Conservation (phyloP, 352 stramenopile genomes). For the Phytophthora cryptogea region DNA sequence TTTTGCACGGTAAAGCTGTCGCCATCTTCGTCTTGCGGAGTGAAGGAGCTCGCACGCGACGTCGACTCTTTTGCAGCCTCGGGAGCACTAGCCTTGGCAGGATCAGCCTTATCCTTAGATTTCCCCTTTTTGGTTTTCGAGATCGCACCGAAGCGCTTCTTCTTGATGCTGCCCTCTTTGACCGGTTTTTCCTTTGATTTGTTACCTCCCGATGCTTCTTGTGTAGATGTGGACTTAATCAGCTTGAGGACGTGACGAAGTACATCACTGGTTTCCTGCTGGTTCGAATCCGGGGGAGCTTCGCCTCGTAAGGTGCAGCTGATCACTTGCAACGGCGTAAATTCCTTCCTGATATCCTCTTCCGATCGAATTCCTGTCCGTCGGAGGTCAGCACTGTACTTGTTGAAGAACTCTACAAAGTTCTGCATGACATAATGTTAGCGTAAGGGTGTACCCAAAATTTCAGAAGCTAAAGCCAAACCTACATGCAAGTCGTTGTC, state of each 20-base stretch:
- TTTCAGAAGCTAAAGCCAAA: background rate
- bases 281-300: slow-evolving; percentile 29
- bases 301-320: slow-evolving; percentile 43
- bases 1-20: slow-evolving; percentile 76
- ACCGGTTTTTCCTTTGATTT: slow-evolving; percentile 51
- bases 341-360: slow-evolving; percentile 73
- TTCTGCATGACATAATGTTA: slow-evolving; percentile 36
- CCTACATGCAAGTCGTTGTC: slow-evolving; percentile 68
- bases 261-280: slow-evolving; percentile 36
- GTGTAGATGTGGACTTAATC: slow-evolving; percentile 61
- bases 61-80: slow-evolving; percentile 36
- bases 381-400: slow-evolving; percentile 67
- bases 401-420: slow-evolving; percentile 73
- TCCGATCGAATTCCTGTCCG: slow-evolving; percentile 69
- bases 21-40: slow-evolving; percentile 35
- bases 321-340: slow-evolving; percentile 56
- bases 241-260: slow-evolving; percentile 67
- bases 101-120: slow-evolving; percentile 36
- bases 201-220: slow-evolving; percentile 43
- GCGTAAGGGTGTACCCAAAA: background rate
- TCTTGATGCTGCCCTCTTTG: slow-evolving; percentile 53
- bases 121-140: slow-evolving; percentile 48
- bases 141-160: slow-evolving; percentile 42
- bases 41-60: slow-evolving; percentile 47
- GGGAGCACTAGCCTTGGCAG: slow-evolving; percentile 18